phyloP scores from a whole-genome alignment of 2,329 filamentous ascomycete genomes.

The Malbranchea zuffiana region DNA sequence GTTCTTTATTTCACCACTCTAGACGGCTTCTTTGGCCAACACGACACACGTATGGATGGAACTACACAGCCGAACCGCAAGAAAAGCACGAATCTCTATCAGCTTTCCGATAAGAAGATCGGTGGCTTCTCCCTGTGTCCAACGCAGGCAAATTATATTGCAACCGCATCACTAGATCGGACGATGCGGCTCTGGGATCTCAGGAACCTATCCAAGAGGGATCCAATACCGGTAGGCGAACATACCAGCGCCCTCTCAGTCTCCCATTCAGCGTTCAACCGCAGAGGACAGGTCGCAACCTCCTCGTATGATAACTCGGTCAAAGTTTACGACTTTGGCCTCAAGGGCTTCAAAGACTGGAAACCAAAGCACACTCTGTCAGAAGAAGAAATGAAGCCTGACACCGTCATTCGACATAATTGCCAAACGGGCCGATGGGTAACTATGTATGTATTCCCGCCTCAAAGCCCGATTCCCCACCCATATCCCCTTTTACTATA shows the following conservation, averaged over 20 bases:
- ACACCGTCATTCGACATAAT: constrained; percentile 65
- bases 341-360: constrained; percentile 49
- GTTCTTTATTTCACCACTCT: constrained; percentile 80
- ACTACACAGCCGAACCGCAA: constrained; percentile 17
- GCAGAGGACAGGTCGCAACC: constrained; percentile 74
- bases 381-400: constrained; percentile 56
- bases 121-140: constrained; percentile 85
- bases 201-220: constrained; percentile 55
- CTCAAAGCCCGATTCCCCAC: neutral
- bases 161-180: constrained; percentile 81
- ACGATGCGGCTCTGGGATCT: constrained; percentile 89
- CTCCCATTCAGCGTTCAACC: constrained; percentile 83
- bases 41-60: constrained; percentile 57
- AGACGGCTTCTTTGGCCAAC: constrained; percentile 65
- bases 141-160: constrained; percentile 65
- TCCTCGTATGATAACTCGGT: constrained; percentile 91
- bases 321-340: constrained; percentile 73
- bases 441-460: constrained; percentile 50
- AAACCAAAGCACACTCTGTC: constrained; percentile 47
- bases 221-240: constrained; percentile 64
- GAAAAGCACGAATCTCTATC: constrained; percentile 55
- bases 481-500: neutral
- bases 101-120: constrained; percentile 83
- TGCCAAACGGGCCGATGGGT: constrained; percentile 96
- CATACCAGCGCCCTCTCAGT: constrained; percentile 77